phyloP scores from a whole-genome alignment of 768 basidiomycete genomes.

The Termitomyces sp. region DNA sequence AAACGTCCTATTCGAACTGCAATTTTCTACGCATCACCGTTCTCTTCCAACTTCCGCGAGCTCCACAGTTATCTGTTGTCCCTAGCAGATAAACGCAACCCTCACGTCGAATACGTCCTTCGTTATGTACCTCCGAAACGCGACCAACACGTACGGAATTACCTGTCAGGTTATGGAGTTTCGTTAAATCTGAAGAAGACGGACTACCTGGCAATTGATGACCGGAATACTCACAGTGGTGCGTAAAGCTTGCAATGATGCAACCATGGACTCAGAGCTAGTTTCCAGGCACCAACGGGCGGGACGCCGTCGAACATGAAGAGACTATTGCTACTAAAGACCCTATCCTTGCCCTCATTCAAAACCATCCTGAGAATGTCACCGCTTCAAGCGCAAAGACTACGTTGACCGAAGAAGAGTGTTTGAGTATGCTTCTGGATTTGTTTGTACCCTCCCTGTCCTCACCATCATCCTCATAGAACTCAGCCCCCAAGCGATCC shows the following conservation, averaged over 20 bases:
- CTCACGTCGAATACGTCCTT: conserved; percentile 66
- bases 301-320: conserved; percentile 10
- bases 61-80: conserved; percentile 61
- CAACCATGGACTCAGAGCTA: neutral
- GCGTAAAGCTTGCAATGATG: neutral
- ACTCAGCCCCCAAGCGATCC: conserved; percentile 68
- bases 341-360: conserved; percentile 32
- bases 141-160: conserved; percentile 24
- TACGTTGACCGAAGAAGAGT: conserved; percentile 46
- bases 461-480: conserved; percentile 25
- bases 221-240: conserved; percentile 43
- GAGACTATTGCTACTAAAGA: conserved; percentile 25
- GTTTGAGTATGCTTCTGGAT: conserved; percentile 31
- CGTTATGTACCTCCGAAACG: conserved; percentile 51
- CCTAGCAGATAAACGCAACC: conserved; percentile 36
- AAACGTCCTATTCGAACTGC: conserved; percentile 54
- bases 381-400: conserved; percentile 33
- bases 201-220: conserved; percentile 94
- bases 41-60: conserved; percentile 60
- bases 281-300: conserved; percentile 5
- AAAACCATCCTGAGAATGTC: conserved; percentile 31
- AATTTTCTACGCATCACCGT: conserved; percentile 70
- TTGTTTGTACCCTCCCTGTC: conserved; percentile 1
- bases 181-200: conserved; percentile 92
- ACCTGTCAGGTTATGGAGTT: conserved; percentile 88